These are phyloP conservation scores for Pecoramyces ruminantium DNA, from an alignment of 192 early-diverging fungal species.

Conservation along the genomic window DNA sequence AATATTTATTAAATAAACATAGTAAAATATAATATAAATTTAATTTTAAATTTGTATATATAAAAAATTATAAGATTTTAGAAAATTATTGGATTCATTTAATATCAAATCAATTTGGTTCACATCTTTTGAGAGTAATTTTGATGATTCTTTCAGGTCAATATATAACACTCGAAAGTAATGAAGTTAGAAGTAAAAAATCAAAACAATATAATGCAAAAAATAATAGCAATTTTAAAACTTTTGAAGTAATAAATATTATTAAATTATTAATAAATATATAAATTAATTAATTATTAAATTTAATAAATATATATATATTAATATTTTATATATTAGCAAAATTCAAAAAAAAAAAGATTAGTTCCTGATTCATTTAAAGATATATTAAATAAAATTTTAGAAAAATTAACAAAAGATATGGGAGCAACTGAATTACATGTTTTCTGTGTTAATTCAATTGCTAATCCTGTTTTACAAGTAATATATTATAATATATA, in stretches of 20 bases:
- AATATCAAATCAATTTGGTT: slow-evolving; percentile 55
- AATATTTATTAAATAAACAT: no score
- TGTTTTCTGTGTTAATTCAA: slow-evolving; percentile 35
- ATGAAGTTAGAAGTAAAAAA: slow-evolving; percentile 56
- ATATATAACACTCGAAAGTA: slow-evolving; percentile 21
- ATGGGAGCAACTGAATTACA: slow-evolving; percentile 29
- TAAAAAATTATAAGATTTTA: slow-evolving; percentile 5
- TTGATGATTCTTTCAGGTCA: slow-evolving; percentile 52
- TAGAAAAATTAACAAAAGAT: slow-evolving; percentile 23
- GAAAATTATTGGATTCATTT: slow-evolving; percentile 11
- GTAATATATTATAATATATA: no score
- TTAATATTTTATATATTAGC: neutral
- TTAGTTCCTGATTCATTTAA: slow-evolving; percentile 47
- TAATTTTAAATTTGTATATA: no score
- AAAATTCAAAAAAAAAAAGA: slow-evolving; percentile 12
- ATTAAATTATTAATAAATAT: neutral
- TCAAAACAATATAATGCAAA: slow-evolving; percentile 29
- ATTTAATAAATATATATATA: no score
- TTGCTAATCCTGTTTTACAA: slow-evolving; percentile 70
- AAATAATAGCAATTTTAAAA: slow-evolving; percentile 7
- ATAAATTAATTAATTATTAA: neutral
- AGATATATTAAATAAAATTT: slow-evolving; percentile 29
- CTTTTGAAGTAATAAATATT: neutral
- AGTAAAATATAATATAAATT: no score
- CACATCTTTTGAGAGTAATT: slow-evolving; percentile 55